A percentile compares a stretch with the other conserved stretches of the same genome.
Conservation (phyloP, 192 early-diverging fungal species). For the Coemansia sp. region DNA sequence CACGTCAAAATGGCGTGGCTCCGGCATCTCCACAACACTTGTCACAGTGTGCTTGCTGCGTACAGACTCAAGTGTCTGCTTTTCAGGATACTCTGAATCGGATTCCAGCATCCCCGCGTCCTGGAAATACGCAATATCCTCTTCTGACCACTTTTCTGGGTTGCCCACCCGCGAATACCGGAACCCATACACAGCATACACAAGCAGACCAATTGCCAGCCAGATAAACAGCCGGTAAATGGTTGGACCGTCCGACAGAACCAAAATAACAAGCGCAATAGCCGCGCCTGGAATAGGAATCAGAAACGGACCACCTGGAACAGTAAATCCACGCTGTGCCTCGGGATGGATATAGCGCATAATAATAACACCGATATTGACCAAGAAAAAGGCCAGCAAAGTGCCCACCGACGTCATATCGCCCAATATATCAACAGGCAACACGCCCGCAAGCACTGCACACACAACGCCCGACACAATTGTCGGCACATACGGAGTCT, state of each 20-base stretch:
- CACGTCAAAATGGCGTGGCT: no score
- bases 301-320: conserved; percentile 66
- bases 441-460: conserved; percentile 65
- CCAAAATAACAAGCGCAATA: conserved; percentile 64
- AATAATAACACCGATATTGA: conserved; percentile 73
- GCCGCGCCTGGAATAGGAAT: conserved; percentile 66
- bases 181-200: conserved; percentile 73
- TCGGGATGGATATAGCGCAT: conserved; percentile 75
- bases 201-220: conserved; percentile 73
- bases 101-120: conserved; percentile 16
- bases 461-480: conserved; percentile 64
- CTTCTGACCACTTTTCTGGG: conserved; percentile 47
- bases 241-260: conserved; percentile 62
- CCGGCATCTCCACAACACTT: no score
- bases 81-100: conserved; percentile 1
- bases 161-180: conserved; percentile 65
- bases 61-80: no score
- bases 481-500: conserved; percentile 77
- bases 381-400: conserved; percentile 80
- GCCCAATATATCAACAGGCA: conserved; percentile 81
- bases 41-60: no score
- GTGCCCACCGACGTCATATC: conserved; percentile 87
- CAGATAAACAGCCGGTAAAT: conserved; percentile 77
- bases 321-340: conserved; percentile 64
- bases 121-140: conserved; percentile 48